Evolutionary conservation across 2,329 filamentous ascomycete genomes (phyloP), one percentile per base, ranked within the genome.

Genomic region (Ophiostoma tasmaniense): DNA sequence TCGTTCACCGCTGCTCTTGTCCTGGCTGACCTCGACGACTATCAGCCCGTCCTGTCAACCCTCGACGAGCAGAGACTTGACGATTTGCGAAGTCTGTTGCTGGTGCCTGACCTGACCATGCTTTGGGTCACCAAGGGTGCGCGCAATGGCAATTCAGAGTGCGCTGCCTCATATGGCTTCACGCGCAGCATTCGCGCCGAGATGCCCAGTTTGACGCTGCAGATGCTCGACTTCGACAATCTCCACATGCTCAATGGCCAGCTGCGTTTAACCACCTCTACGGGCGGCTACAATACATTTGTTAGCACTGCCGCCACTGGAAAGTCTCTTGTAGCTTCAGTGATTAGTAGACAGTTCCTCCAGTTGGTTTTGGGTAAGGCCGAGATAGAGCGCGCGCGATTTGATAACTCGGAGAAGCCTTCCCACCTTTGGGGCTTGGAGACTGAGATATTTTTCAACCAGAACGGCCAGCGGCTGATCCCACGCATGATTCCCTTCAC

Each of bases 401-500:
- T 25, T 13, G 28, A 62, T n/a, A 20, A 6, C 25, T n/a, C 33
- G 8, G 33, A 37, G 17, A 1, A n/a, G 6, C 17, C 59, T 35
- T 71, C 55, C 33, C 70, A 68, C 0, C 72, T 80, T 1, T 78
- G 76, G 75, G 71, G 72, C 0, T 69, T 73, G 20, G 80, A 81
- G 71, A 74, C 74, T 0, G 80, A 81, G 73, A 74, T 82, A 2
- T 76, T 80, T 55, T 72, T 81, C 1, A 74, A 79, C 50, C 68
- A 52, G 3, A 13, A 74, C 1, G 77, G 77, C 0, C 71, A 64
- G 4, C 76, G 76, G 0, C 70, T 79, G 0, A 74, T 82, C 2
- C 78, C 80, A 0, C 78, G 81, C 0, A 73, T 82, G 2, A 22
- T 81, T 1, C 79, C 81, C 0, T 79, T 78, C 73, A 75, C 77